Evolutionary conservation across 768 basidiomycete genomes (phyloP).

Genomic region (Amanita polypyramis): DNA sequence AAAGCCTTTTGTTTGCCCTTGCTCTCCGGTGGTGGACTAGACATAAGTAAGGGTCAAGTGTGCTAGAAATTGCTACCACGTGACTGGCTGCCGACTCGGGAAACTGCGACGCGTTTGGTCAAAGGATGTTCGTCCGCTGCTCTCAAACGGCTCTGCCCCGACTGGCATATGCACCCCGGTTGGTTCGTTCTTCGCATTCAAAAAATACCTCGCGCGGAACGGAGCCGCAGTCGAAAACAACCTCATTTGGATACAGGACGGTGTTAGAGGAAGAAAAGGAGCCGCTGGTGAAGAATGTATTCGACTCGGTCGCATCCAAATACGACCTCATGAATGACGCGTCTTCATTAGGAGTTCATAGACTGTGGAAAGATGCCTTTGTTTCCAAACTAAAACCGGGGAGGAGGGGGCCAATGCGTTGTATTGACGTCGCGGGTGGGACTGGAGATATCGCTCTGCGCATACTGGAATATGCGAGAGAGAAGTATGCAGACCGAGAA

Average conservation of each 20-base stretch:
- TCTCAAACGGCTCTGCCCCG: not conserved
- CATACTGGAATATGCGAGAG: slow-evolving; percentile 83
- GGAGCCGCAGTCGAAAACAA: slow-evolving; percentile 29
- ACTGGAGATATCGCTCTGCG: slow-evolving; percentile 96
- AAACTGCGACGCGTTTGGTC: not conserved
- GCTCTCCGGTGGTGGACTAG: not conserved
- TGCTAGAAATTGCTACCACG: not conserved
- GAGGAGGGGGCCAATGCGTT: slow-evolving; percentile 59
- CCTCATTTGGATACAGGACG: slow-evolving; percentile 91
- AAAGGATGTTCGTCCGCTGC: slow-evolving; percentile 1
- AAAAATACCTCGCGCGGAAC: slow-evolving; percentile 1
- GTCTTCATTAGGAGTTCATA: slow-evolving; percentile 92
- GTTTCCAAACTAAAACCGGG: slow-evolving; percentile 71
- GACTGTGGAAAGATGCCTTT: slow-evolving; percentile 94
- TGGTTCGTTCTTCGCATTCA: not conserved
- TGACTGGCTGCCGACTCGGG: not conserved
- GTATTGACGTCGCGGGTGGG: slow-evolving; percentile 95
- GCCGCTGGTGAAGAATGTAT: slow-evolving; percentile 82
- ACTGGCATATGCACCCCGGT: not conserved
- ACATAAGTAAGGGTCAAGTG: not conserved
- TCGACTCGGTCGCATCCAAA: slow-evolving; percentile 88
- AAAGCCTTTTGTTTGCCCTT: slow-evolving; percentile 4
- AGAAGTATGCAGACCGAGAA: slow-evolving; percentile 84
- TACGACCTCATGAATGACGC: slow-evolving; percentile 99
- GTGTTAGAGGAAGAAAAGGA: slow-evolving; percentile 86